Conservation (phyloP, 176 grass and related monocot genomes). For the Bromus sterilis region DNA sequence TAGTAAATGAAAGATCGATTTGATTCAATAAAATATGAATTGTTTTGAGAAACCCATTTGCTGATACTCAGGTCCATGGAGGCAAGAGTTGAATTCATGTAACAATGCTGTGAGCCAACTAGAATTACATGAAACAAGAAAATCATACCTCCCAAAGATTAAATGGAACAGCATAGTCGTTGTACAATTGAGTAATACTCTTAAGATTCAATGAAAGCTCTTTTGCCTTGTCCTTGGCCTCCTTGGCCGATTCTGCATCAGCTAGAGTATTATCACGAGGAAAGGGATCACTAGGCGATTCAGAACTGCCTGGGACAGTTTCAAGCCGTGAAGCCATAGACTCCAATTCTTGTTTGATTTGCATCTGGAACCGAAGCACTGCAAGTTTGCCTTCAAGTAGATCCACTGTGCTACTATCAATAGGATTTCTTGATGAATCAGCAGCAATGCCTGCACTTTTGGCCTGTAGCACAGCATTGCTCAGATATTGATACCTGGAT, state of each 20-base stretch:
- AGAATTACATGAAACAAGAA: constrained; percentile 17
- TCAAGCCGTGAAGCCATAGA: constrained; percentile 39
- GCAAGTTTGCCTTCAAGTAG: constrained; percentile 96
- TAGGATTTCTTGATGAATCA: constrained; percentile 54
- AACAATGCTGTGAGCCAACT: neutral
- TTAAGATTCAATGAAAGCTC: constrained; percentile 78
- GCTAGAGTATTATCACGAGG: constrained; percentile 37
- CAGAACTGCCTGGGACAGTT: constrained; percentile 32
- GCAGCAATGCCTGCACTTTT: constrained; percentile 56
- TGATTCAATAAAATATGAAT: neutral
- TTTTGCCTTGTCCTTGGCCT: constrained; percentile 71
- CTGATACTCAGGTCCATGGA: neutral
- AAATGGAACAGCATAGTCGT: constrained; percentile 87
- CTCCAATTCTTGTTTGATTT: constrained; percentile 82
- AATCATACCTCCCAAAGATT: constrained; percentile 86
- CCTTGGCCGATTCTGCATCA: constrained; percentile 40
- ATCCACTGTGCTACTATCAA: constrained; percentile 74
- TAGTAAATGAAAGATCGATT: neutral
- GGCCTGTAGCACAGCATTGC: constrained; percentile 85
- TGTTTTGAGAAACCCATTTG: neutral
- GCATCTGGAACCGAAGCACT: constrained; percentile 90
- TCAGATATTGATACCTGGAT: constrained; percentile 85
- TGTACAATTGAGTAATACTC: constrained; percentile 97
- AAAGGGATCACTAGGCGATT: constrained; percentile 42
- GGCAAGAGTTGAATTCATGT: neutral